These are phyloP conservation scores for Boletus barrowsii DNA, from an alignment of 768 basidiomycete genomes.

Conservation along the genomic window DNA sequence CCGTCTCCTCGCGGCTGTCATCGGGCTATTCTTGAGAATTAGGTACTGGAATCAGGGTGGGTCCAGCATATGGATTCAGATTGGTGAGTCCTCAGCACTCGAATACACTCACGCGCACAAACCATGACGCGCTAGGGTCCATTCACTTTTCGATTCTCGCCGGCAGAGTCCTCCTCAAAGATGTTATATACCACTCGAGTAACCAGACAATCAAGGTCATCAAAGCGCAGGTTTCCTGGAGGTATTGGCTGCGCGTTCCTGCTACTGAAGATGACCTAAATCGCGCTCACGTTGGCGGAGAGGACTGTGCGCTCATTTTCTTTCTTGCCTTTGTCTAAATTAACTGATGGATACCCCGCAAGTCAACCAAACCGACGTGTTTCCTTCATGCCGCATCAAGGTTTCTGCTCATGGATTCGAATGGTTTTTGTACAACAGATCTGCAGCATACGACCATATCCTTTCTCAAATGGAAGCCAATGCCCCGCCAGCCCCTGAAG, in stretches of 20 bases:
- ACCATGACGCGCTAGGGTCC: constrained; percentile 53
- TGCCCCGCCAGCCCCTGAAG: constrained; percentile 7
- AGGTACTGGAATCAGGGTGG: constrained; percentile 75
- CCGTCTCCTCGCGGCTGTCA: constrained; percentile 67
- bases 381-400: constrained; percentile 76
- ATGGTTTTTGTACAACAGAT: constrained; percentile 91
- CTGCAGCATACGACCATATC: constrained; percentile 85
- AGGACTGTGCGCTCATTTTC: constrained; percentile 46
- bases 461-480: constrained; percentile 65
- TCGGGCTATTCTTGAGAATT: constrained; percentile 65
- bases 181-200: constrained; percentile 85
- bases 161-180: constrained; percentile 85
- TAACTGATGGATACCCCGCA: constrained; percentile 7
- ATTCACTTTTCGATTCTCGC: constrained; percentile 87
- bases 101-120: neutral
- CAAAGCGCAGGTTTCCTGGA: constrained; percentile 86
- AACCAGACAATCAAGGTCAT: constrained; percentile 86
- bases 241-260: constrained; percentile 88
- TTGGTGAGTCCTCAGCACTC: constrained; percentile 49
- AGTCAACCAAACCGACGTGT: constrained; percentile 36
- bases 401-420: constrained; percentile 82
- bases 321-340: neutral
- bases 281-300: constrained; percentile 42
- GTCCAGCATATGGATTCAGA: constrained; percentile 80
- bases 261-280: constrained; percentile 70